Conservation (phyloP, 192 early-diverging fungal genomes). For the Podochytrium sp. region DNA sequence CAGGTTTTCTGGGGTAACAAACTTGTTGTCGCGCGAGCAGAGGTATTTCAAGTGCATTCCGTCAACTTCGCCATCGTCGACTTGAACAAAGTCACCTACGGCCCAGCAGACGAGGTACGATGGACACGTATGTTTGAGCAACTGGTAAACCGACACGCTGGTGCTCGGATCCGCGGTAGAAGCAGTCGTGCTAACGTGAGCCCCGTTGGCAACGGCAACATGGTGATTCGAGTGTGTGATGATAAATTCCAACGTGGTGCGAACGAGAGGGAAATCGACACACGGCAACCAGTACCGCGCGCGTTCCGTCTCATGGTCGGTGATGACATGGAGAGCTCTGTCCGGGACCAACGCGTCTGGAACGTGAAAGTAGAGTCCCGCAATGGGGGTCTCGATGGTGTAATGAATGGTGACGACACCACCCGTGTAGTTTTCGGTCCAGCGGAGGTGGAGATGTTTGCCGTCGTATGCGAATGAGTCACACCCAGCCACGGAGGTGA, state of each 20-base stretch:
- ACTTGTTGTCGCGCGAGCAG: conserved; percentile 17
- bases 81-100: conserved; percentile 51
- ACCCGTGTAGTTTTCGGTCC: background rate
- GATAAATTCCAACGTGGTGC: conserved; percentile 45
- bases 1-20: conserved; percentile 43
- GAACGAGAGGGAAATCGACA: conserved; percentile 53
- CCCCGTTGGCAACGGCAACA: conserved; percentile 54
- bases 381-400: conserved; percentile 24
- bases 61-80: conserved; percentile 48
- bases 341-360: conserved; percentile 35
- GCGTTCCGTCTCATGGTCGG: conserved; percentile 52
- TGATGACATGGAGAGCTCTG: conserved; percentile 43
- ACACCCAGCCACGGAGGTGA: conserved; percentile 9
- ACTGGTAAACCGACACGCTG: conserved; percentile 43
- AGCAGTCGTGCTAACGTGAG: conserved; percentile 27
- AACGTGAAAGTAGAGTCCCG: conserved; percentile 53
- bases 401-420: conserved; percentile 23
- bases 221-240: conserved; percentile 47
- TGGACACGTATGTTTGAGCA: conserved; percentile 47
- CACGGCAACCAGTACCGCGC: conserved; percentile 58
- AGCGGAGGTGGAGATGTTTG: conserved; percentile 8
- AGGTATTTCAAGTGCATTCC: conserved; percentile 29
- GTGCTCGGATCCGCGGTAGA: conserved; percentile 18
- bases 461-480: conserved; percentile 22
- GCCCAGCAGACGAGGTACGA: conserved; percentile 56